Base-by-base conservation (phyloP, 805 yeast species). In the Suhomyces sp. region DNA sequence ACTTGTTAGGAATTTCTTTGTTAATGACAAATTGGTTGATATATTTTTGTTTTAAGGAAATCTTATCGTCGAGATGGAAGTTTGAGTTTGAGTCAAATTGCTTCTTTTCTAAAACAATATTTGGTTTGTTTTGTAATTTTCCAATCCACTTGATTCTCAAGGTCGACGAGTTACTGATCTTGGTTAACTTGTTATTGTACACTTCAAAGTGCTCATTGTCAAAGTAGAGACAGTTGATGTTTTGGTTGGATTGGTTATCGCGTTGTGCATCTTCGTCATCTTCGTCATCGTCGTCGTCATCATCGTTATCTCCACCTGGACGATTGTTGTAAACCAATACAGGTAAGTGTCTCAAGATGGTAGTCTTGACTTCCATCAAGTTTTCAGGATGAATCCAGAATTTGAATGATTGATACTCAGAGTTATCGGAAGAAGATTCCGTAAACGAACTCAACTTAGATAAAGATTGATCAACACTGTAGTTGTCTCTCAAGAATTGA, bases 381-480 rank as follows among this genome's bases (percentile, higher is more conserved):
- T 90, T 88, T 61, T 94, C 99, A n/a, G 93, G 92, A 68, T 93
- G 98, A 44, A 94, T 81, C 99, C 99, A 93, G 70, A 93, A 93
- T 72, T 89, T 90, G 71, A 86, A 85, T 13, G 90, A 85, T 57
- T 76, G 86, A 76, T 62, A 84, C 66, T 75, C 74, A 57, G 65
- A 70, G 49, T 59, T 61, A 8, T 57, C 49, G 24, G 69, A 61
- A 38, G 42, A 38, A 8, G 67, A 71, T 50, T 74, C 78, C 52
- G 71, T 74, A 71, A 76, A 66, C 70, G 77, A 72, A n/a, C 82
- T 77, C 51, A 82, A 65, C 59, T 77, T 79, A 35, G 75, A 73
- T 58, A 81, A 73, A 0, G 82, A 70, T 57, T 74, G 76, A 57
- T 78, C 76, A 41, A 81, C 67, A 54, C 77, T 79, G 59, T 81